A percentile compares a stretch with the other conserved stretches of the same genome.
phyloP scores from a whole-genome alignment of 495 filamentous ascomycete species.

The Xeromyces bisporus region DNA sequence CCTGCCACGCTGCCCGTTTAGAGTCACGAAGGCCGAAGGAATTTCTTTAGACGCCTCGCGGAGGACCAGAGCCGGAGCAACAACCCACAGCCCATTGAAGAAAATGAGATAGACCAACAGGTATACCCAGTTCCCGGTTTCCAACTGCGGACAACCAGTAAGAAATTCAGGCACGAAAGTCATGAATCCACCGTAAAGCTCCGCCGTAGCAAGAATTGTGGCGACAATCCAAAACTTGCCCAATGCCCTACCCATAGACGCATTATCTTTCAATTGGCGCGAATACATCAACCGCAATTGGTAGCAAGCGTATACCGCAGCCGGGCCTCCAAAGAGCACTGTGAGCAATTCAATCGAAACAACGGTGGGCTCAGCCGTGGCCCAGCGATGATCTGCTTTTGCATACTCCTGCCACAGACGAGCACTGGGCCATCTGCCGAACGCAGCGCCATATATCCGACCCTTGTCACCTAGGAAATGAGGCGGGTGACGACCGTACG shows the following conservation, averaged over 20 bases:
- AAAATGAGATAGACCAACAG: conserved; percentile 76
- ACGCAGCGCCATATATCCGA: conserved; percentile 54
- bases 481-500: conserved; percentile 22
- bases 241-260: conserved; percentile 22
- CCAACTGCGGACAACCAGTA: conserved; percentile 54
- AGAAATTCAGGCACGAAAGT: conserved; percentile 94
- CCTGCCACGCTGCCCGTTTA: neutral
- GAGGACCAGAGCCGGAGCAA: conserved; percentile 60
- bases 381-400: conserved; percentile 75
- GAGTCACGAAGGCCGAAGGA: conserved; percentile 33
- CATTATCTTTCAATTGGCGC: conserved; percentile 5
- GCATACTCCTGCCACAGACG: conserved; percentile 87
- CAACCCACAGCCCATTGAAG: conserved; percentile 86
- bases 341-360: conserved; percentile 76
- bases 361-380: conserved; percentile 55
- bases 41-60: conserved; percentile 48
- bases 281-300: conserved; percentile 28
- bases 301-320: conserved; percentile 55
- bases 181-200: conserved; percentile 93
- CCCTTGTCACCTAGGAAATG: conserved; percentile 36
- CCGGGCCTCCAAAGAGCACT: conserved; percentile 57
- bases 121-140: conserved; percentile 72
- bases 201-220: conserved; percentile 69
- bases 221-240: conserved; percentile 51
- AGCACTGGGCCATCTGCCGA: conserved; percentile 46